phyloP scores from a whole-genome alignment of 345 rosid genomes.

The Aquilaria malaccensis region DNA sequence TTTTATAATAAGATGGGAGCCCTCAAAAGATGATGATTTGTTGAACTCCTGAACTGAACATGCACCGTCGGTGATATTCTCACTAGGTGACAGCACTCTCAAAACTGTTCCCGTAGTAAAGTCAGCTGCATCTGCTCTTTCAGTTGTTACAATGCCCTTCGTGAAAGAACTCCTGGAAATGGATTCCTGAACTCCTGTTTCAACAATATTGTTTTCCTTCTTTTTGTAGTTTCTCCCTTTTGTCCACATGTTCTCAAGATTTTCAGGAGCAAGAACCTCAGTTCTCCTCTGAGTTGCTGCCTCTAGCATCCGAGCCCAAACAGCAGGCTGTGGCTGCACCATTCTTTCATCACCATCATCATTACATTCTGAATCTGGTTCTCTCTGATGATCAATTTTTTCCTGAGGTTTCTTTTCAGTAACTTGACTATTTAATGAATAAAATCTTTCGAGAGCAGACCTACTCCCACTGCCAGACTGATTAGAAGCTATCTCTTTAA shows the following conservation, averaged over 20 bases:
- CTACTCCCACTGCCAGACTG: slow-evolving; percentile 32
- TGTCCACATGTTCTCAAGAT: slow-evolving; percentile 98
- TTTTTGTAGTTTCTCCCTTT: slow-evolving; percentile 88
- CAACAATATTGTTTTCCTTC: slow-evolving; percentile 52
- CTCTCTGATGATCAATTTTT: slow-evolving; percentile 25
- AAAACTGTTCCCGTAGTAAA: slow-evolving; percentile 32
- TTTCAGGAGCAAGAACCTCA: slow-evolving; percentile 93
- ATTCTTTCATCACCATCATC: slow-evolving; percentile 26
- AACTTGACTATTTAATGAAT: slow-evolving; percentile 34
- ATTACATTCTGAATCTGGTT: slow-evolving; percentile 19
- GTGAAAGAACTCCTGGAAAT: slow-evolving; percentile 19
- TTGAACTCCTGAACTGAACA: slow-evolving; percentile 20
- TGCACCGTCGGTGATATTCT: slow-evolving; percentile 13
- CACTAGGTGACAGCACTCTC: slow-evolving; percentile 23
- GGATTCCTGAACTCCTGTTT: slow-evolving; percentile 24
- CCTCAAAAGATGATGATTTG: slow-evolving; percentile 25
- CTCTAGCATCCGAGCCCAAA: slow-evolving; percentile 81
- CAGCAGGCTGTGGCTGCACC: slow-evolving; percentile 41
- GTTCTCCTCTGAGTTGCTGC: slow-evolving; percentile 89
- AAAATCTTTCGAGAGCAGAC: slow-evolving; percentile 20
- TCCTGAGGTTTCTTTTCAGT: slow-evolving; percentile 23
- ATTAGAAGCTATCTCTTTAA: slow-evolving; percentile 37
- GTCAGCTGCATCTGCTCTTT: slow-evolving; percentile 18
- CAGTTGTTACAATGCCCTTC: slow-evolving; percentile 13
- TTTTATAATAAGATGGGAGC: slow-evolving; percentile 20